Conservation (phyloP, 805 yeast genomes). For the Metschnikowia orientalis region DNA sequence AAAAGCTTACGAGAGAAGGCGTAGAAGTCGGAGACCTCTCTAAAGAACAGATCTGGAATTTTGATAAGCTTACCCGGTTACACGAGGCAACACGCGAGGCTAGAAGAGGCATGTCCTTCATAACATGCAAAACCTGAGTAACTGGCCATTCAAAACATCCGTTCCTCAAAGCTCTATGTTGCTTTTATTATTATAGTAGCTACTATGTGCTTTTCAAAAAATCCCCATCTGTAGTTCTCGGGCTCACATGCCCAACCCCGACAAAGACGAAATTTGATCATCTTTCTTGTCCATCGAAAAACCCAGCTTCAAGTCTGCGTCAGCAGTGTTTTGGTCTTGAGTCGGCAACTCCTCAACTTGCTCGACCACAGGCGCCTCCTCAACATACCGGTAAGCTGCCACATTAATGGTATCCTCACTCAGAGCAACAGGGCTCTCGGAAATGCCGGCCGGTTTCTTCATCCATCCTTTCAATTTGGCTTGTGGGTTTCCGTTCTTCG, state of each 20-base stretch:
- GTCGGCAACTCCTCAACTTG: conserved; percentile 22
- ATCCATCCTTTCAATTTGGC: conserved; percentile 37
- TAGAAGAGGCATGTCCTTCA: conserved; percentile 55
- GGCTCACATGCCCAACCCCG: conserved; percentile 19
- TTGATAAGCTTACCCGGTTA: conserved; percentile 45
- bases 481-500: conserved; percentile 6
- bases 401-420: conserved; percentile 43
- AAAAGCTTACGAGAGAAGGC: conserved; percentile 39
- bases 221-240: not conserved
- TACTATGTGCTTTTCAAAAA: too few species aligned
- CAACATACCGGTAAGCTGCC: conserved; percentile 29
- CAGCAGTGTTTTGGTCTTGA: conserved; percentile 12
- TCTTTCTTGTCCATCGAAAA: conserved; percentile 23
- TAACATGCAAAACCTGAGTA: conserved; percentile 27
- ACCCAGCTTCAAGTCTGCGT: conserved; percentile 22
- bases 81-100: conserved; percentile 47
- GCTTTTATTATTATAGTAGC: too few species aligned
- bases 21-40: conserved; percentile 41
- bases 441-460: conserved; percentile 19
- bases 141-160: too few species aligned
- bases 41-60: conserved; percentile 49
- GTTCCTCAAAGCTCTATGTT: too few species aligned
- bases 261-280: conserved; percentile 21
- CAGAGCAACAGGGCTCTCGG: conserved; percentile 6
- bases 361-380: conserved; percentile 44